Evolutionary conservation across 176 grass and related monocot genomes (phyloP).

Genomic region (Poa annua): DNA sequence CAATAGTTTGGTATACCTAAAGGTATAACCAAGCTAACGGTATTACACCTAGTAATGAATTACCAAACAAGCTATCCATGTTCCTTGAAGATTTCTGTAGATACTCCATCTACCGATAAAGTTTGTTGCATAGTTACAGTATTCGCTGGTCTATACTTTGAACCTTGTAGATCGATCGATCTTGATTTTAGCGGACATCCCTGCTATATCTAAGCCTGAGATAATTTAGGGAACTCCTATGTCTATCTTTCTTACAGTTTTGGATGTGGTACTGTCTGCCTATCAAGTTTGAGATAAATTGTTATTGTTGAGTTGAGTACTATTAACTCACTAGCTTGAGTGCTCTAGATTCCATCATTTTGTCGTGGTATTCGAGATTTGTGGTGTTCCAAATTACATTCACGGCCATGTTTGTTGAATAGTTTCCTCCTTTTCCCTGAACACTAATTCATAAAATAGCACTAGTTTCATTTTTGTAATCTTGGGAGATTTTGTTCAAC

Average conservation of each 20-base stretch:
- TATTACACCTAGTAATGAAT: not conserved
- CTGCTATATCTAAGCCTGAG: not conserved
- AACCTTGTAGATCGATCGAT: not conserved
- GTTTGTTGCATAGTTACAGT: not conserved
- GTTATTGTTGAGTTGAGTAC: not conserved
- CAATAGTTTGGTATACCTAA: not conserved
- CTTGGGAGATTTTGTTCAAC: not conserved
- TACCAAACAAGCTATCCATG: not conserved
- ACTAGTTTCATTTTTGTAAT: not conserved
- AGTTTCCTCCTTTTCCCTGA: not conserved
- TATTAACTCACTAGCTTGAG: not conserved
- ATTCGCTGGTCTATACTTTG: not conserved
- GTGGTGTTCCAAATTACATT: not conserved
- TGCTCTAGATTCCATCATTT: not conserved
- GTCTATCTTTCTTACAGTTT: not conserved
- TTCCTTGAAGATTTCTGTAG: not conserved
- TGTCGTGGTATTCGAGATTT: not conserved
- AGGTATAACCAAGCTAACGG: not conserved
- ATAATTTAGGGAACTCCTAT: not conserved
- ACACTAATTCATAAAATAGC: not conserved
- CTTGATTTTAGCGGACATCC: not conserved
- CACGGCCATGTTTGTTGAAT: not conserved
- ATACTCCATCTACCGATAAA: not conserved
- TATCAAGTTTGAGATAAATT: conserved; percentile 1
- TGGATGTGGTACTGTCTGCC: not conserved